A percentile compares a stretch with the other conserved stretches of the same genome.
Conservation (phyloP, 2,329 filamentous ascomycete genomes). For the Cercospora janseana region DNA sequence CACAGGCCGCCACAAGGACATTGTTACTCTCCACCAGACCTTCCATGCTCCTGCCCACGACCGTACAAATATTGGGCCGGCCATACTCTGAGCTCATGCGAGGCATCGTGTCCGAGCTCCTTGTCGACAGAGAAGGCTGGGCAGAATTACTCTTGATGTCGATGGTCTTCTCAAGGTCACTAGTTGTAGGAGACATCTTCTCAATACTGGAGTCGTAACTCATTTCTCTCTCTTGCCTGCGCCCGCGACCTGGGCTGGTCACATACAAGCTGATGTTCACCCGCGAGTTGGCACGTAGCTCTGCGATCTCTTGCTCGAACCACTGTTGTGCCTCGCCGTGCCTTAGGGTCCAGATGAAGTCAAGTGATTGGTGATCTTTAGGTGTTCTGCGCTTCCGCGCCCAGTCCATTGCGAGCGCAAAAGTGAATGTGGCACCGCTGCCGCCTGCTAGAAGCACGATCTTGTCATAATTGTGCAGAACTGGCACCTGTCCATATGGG, state of each 20-base stretch:
- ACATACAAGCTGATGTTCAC: conserved; percentile 54
- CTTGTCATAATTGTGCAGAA: conserved; percentile 58
- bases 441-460: conserved; percentile 60
- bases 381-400: conserved; percentile 30
- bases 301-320: conserved; percentile 53
- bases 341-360: conserved; percentile 38
- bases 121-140: conserved; percentile 1
- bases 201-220: not conserved
- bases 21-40: conserved; percentile 9
- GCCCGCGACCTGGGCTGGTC: conserved; percentile 35
- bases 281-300: conserved; percentile 44
- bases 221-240: not conserved
- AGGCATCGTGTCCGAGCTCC: not conserved
- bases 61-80: conserved; percentile 14
- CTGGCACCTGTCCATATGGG: conserved; percentile 32
- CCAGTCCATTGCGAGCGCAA: conserved; percentile 55
- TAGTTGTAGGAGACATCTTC: not conserved
- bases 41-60: conserved; percentile 14
- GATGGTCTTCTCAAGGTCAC: conserved; percentile 8
- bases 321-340: conserved; percentile 43
- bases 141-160: not conserved
- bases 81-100: not conserved
- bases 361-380: conserved; percentile 50
- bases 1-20: conserved; percentile 23
- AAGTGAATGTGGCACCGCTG: conserved; percentile 58